These are phyloP conservation scores for Botrytis fabae DNA, from an alignment of 2,329 filamentous ascomycete species.

Conservation along the genomic window DNA sequence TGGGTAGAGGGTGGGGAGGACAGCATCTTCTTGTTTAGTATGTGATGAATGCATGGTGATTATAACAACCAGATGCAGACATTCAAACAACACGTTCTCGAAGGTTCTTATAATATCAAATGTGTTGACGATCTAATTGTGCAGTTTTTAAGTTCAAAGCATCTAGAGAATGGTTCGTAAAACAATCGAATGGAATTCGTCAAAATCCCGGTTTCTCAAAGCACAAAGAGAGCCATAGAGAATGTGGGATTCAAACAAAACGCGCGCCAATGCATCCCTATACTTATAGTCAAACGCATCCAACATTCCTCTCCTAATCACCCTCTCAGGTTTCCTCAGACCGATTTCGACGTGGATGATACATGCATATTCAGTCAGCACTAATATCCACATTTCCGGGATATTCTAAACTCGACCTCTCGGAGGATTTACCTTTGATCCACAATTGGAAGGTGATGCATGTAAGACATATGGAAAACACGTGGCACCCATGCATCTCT, in stretches of 20 bases:
- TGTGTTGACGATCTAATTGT: background rate
- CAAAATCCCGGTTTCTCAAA: background rate
- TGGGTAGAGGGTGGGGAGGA: background rate
- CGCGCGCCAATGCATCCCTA: background rate
- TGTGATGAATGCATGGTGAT: constrained; percentile 6
- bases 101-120: background rate
- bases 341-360: background rate
- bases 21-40: background rate
- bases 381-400: constrained; percentile 1
- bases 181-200: background rate
- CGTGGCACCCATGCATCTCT: constrained; percentile 10
- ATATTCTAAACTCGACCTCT: constrained; percentile 12
- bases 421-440: constrained; percentile 2
- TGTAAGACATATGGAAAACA: constrained; percentile 21
- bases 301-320: background rate
- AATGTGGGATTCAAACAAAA: too few relatives aligned
- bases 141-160: background rate
- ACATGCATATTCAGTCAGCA: constrained; percentile 13
- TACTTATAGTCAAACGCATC: background rate
- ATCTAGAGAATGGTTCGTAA: background rate
- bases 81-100: background rate
- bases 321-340: background rate
- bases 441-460: background rate
- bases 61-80: too few relatives aligned
- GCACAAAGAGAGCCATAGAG: background rate